These are phyloP conservation scores for Babesia sp. DNA, from an alignment of 169 alveolate species.

Conservation along the genomic window DNA sequence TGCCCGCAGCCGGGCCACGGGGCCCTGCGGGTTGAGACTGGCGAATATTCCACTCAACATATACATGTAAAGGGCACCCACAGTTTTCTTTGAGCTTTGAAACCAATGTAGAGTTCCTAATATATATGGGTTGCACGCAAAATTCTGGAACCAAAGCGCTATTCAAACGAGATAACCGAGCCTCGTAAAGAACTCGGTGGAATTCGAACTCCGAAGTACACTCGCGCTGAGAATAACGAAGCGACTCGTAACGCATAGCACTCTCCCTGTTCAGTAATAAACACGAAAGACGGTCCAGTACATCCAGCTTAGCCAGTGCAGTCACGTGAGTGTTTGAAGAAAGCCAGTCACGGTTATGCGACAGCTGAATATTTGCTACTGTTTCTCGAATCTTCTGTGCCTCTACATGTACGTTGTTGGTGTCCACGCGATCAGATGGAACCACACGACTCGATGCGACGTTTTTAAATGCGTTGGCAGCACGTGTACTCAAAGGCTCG, in stretches of 20 bases:
- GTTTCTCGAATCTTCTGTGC: constrained; percentile 31
- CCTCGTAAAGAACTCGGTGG: constrained; percentile 1
- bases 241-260: constrained; percentile 37
- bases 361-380: constrained; percentile 30
- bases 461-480: constrained; percentile 7
- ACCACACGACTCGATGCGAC: constrained; percentile 3
- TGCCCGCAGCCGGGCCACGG: not conserved
- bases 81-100: constrained; percentile 35
- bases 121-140: constrained; percentile 40
- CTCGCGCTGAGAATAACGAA: constrained; percentile 16
- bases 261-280: constrained; percentile 37
- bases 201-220: constrained; percentile 48
- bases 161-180: constrained; percentile 35
- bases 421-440: not conserved
- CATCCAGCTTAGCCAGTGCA: constrained; percentile 33
- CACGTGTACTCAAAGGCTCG: constrained; percentile 13
- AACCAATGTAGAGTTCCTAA: constrained; percentile 35
- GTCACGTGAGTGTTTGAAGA: constrained; percentile 28
- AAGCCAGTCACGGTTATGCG: constrained; percentile 51
- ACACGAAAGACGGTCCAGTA: constrained; percentile 43
- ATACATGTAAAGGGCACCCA: constrained; percentile 50
- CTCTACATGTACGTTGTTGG: constrained; percentile 9
- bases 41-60: constrained; percentile 26
- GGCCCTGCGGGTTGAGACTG: not conserved
- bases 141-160: constrained; percentile 23